Conservation (phyloP, 208 protist species). For the Acanthamoeba triangularis region DNA sequence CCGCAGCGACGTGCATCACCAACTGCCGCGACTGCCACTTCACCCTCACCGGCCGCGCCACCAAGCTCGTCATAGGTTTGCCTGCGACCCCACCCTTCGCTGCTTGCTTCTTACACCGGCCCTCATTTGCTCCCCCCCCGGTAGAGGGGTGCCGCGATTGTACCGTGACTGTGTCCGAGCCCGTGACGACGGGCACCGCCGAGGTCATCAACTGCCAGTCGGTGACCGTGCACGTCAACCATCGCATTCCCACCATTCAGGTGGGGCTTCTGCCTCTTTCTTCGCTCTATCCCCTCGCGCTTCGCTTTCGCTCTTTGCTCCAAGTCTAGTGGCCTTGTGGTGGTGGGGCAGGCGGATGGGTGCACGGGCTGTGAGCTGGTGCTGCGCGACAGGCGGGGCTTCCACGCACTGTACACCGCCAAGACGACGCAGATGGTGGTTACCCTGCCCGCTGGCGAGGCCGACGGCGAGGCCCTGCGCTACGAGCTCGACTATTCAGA, state of each 20-base stretch:
- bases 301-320: background rate
- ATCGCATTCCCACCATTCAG: constrained; percentile 28
- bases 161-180: background rate
- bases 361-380: background rate
- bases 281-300: background rate
- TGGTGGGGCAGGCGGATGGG: background rate
- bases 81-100: background rate
- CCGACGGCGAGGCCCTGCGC: background rate
- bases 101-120: background rate
- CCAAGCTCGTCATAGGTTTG: constrained; percentile 17
- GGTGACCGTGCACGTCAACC: background rate
- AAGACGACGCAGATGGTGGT: background rate
- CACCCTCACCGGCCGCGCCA: background rate
- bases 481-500: background rate
- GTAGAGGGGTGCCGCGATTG: constrained; percentile 12
- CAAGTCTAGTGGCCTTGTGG: too few species aligned
- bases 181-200: background rate
- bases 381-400: background rate
- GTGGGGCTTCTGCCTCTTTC: background rate
- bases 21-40: constrained; percentile 2
- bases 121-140: too few species aligned
- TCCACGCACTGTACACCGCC: background rate
- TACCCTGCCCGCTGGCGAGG: background rate
- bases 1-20: background rate
- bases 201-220: constrained; percentile 41